Evolutionary conservation across 169 alveolate species (phyloP).

Genomic region (Ichthyophthirius multifiliis): DNA sequence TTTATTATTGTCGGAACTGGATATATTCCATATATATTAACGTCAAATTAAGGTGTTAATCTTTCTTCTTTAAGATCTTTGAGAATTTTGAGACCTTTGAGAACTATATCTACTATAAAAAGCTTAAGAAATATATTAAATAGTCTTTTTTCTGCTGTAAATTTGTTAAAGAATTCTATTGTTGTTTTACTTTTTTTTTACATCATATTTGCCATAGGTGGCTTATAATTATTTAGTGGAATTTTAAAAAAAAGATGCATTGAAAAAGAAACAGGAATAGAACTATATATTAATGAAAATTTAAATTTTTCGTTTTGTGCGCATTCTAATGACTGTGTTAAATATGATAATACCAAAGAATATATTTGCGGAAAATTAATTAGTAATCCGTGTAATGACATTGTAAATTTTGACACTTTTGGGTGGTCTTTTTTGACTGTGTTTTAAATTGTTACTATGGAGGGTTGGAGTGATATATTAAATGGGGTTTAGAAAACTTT

Average conservation of each 20-base stretch:
- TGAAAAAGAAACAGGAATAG: conserved; percentile 40
- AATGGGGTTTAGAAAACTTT: conserved; percentile 46
- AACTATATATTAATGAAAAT: not conserved
- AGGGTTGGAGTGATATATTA: conserved; percentile 62
- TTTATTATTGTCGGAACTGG: conserved; percentile 64
- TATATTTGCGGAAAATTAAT: not conserved
- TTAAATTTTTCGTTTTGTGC: conserved; percentile 30
- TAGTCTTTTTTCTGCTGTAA: conserved; percentile 54
- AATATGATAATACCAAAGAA: conserved; percentile 8
- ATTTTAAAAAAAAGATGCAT: conserved; percentile 57
- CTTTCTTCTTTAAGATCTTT: conserved; percentile 65
- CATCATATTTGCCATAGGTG: conserved; percentile 70
- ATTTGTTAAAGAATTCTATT: conserved; percentile 52
- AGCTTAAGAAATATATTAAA: conserved; percentile 56
- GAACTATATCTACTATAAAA: conserved; percentile 66
- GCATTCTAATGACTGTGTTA: conserved; percentile 51
- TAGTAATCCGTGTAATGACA: conserved; percentile 47
- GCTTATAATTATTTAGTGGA: conserved; percentile 70
- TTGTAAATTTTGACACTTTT: conserved; percentile 52
- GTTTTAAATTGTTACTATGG: conserved; percentile 53
- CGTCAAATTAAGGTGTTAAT: conserved; percentile 38
- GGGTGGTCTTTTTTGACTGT: conserved; percentile 50
- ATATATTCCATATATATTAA: conserved; percentile 39
- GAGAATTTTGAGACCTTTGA: conserved; percentile 65
- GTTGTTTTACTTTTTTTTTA: conserved; percentile 56